Conservation (phyloP, 495 filamentous ascomycete species). For the Penicillium canescens region DNA sequence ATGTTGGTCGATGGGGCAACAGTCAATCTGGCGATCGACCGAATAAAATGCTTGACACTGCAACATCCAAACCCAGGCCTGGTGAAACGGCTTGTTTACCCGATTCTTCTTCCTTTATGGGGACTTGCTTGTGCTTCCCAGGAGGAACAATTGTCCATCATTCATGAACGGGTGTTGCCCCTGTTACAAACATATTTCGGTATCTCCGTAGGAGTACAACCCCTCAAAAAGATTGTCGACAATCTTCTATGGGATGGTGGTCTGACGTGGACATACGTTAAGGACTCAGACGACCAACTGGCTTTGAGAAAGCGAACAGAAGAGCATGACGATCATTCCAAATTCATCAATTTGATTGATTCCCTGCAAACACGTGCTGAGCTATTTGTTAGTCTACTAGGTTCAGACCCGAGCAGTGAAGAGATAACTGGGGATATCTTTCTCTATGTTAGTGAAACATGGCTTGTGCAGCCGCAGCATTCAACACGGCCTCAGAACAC, state of each 20-base stretch:
- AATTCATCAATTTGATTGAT: constrained; percentile 43
- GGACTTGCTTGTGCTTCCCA: constrained; percentile 58
- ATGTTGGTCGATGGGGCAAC: constrained; percentile 24
- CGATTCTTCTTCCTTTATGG: constrained; percentile 69
- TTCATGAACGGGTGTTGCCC: constrained; percentile 33
- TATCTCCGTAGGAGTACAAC: constrained; percentile 42
- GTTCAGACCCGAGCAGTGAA: constrained; percentile 51
- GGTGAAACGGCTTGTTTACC: constrained; percentile 66
- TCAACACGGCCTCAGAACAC: not conserved
- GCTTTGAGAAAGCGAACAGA: constrained; percentile 31
- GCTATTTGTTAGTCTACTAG: constrained; percentile 55
- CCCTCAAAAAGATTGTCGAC: constrained; percentile 46
- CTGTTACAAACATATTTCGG: constrained; percentile 51
- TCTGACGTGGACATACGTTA: constrained; percentile 45
- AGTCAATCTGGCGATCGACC: constrained; percentile 47
- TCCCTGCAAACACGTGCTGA: constrained; percentile 42
- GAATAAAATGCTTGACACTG: constrained; percentile 57
- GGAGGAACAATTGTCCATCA: constrained; percentile 24
- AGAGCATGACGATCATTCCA: constrained; percentile 13
- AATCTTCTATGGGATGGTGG: constrained; percentile 56
- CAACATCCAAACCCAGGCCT: constrained; percentile 74
- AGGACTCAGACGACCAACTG: constrained; percentile 33
- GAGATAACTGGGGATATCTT: constrained; percentile 63
- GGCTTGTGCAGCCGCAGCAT: constrained; percentile 46
- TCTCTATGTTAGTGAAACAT: constrained; percentile 60